Evolutionary conservation across 1,284 basidiomycete species (phyloP).

Genomic region (Mrakiaceae sp.): DNA sequence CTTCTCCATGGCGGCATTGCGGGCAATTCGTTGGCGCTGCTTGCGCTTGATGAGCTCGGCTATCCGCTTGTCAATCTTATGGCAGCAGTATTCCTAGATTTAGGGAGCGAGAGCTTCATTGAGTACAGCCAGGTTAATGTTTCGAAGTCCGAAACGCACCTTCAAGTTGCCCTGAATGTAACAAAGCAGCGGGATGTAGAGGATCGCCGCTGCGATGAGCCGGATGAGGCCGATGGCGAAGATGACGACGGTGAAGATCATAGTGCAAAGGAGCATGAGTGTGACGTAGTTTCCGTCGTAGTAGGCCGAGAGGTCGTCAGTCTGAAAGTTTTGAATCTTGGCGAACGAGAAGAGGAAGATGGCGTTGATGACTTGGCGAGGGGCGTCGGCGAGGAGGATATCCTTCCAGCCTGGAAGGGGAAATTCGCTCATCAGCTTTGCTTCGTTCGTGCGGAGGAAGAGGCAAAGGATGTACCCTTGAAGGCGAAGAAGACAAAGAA

Average conservation of each 20-base stretch:
- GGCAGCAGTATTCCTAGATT: slow-evolving; percentile 85
- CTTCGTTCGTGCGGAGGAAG: background rate
- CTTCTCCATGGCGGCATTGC: slow-evolving; percentile 70
- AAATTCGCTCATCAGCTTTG: background rate
- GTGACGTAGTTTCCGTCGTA: slow-evolving; percentile 52
- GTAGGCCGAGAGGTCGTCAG: slow-evolving; percentile 51
- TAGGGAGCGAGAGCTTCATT: slow-evolving; percentile 9
- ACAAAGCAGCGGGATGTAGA: slow-evolving; percentile 82
- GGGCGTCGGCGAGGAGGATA: slow-evolving; percentile 85
- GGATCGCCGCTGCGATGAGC: slow-evolving; percentile 69
- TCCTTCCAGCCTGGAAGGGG: slow-evolving; percentile 75
- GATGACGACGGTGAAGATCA: slow-evolving; percentile 79
- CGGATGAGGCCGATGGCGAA: slow-evolving; percentile 74
- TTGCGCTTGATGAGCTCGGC: slow-evolving; percentile 84
- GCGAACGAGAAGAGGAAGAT: slow-evolving; percentile 87
- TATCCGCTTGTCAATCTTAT: slow-evolving; percentile 98
- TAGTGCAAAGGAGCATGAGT: slow-evolving; percentile 70
- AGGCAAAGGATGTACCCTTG: slow-evolving; percentile 56
- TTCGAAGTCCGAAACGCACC: slow-evolving; percentile 36
- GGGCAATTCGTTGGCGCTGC: slow-evolving; percentile 71
- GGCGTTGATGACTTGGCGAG: slow-evolving; percentile 92
- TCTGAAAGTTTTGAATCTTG: slow-evolving; percentile 56
- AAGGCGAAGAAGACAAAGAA: slow-evolving; percentile 99
- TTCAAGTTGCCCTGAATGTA: slow-evolving; percentile 95
- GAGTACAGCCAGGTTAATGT: background rate